Evolutionary conservation across 129 eudicot species (phyloP).

Genomic region (Escallonia herrerae): DNA sequence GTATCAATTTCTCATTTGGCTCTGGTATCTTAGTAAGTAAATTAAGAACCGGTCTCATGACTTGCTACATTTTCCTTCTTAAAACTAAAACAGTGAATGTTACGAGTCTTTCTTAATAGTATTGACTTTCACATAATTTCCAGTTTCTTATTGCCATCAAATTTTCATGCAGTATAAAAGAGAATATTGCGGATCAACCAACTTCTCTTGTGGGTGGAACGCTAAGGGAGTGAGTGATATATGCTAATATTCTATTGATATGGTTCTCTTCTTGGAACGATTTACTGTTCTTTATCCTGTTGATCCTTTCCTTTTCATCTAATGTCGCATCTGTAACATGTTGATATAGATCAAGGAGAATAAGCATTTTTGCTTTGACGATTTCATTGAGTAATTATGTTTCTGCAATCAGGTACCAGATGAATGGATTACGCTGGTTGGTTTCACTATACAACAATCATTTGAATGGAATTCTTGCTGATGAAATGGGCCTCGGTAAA

Average conservation of each 20-base stretch:
- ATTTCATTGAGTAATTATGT: constrained; percentile 7
- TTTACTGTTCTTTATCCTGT: background rate
- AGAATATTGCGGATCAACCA: constrained; percentile 80
- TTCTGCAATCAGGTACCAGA: constrained; percentile 67
- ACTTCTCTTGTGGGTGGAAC: constrained; percentile 74
- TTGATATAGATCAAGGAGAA: background rate
- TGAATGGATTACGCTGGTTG: constrained; percentile 96
- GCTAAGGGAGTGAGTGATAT: constrained; percentile 75
- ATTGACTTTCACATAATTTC: background rate
- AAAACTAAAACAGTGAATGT: no score
- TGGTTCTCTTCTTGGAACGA: background rate
- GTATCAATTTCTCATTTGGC: no score
- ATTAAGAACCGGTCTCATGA: no score
- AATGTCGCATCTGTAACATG: background rate
- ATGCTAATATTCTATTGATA: constrained; percentile 8
- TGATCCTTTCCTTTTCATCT: background rate
- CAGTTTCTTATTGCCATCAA: constrained; percentile 10
- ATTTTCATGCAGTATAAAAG: constrained; percentile 72
- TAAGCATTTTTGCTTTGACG: background rate
- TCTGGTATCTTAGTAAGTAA: no score
- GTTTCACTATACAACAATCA: constrained; percentile 93
- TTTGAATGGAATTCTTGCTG: constrained; percentile 95
- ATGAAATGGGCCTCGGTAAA: constrained; percentile 99
- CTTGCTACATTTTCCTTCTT: no score
- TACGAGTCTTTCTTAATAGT: no score